Evolutionary conservation across 2,329 filamentous ascomycete genomes (phyloP).

Genomic region (Alternaria arbusti): DNA sequence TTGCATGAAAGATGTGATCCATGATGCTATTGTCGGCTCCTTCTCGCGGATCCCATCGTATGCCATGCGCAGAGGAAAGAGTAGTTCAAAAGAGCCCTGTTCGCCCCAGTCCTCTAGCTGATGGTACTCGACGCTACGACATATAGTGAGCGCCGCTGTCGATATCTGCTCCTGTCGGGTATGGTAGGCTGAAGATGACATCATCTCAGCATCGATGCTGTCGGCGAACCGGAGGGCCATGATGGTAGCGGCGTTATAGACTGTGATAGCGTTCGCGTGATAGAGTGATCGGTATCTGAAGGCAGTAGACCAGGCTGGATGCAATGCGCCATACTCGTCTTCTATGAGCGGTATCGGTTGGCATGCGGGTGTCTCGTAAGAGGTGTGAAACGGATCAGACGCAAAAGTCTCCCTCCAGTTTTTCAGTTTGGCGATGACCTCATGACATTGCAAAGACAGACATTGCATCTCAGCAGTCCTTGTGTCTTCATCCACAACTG

Average conservation of each 20-base stretch:
- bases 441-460: neutral
- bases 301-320: neutral
- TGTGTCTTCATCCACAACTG: neutral
- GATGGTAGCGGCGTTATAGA: neutral
- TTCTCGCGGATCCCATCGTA: neutral
- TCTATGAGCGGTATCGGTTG: neutral
- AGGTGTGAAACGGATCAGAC: neutral
- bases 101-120: neutral
- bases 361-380: neutral
- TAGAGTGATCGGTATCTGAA: neutral
- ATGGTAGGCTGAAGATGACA: neutral
- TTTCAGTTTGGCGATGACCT: neutral
- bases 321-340: neutral
- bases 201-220: neutral
- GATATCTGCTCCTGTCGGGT: neutral
- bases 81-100: neutral
- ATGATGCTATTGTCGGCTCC: neutral
- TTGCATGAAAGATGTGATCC: neutral
- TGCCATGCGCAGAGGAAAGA: conserved; percentile 4
- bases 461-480: neutral
- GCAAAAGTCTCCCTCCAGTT: neutral
- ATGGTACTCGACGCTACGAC: conserved; percentile 2
- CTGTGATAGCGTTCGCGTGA: neutral
- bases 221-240: neutral
- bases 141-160: neutral